Evolutionary conservation across 2,329 filamentous ascomycete genomes (phyloP).

Genomic region (Verticillium nonalfalfae): DNA sequence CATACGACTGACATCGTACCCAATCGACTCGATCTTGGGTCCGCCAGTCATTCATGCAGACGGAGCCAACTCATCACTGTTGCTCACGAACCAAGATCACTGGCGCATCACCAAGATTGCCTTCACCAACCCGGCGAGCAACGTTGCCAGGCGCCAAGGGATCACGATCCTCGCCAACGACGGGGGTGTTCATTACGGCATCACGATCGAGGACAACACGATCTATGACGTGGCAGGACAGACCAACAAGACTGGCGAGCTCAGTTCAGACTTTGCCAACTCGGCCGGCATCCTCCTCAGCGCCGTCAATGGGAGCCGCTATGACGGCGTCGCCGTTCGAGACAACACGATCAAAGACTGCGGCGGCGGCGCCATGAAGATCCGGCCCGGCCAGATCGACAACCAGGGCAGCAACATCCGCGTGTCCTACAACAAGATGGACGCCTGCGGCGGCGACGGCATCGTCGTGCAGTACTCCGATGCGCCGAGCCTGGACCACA

Average conservation of each 20-base stretch:
- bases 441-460: constrained; percentile 16
- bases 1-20: constrained; percentile 14
- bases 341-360: constrained; percentile 15
- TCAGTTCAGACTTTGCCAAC: constrained; percentile 9
- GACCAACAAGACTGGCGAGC: constrained; percentile 13
- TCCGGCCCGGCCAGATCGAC: constrained; percentile 13
- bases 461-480: constrained; percentile 15
- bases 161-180: constrained; percentile 14
- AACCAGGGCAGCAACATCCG: constrained; percentile 11
- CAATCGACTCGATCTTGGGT: neutral
- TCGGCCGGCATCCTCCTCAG: constrained; percentile 13
- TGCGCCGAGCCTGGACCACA: constrained; percentile 14
- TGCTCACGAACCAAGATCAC: constrained; percentile 15
- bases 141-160: constrained; percentile 11
- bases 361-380: constrained; percentile 18
- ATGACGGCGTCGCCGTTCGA: constrained; percentile 14
- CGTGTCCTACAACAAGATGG: constrained; percentile 13
- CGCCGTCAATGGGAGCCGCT: constrained; percentile 9
- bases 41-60: constrained; percentile 15
- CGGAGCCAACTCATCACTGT: constrained; percentile 12
- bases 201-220: constrained; percentile 14
- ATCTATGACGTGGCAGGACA: constrained; percentile 16
- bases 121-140: constrained; percentile 12
- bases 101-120: constrained; percentile 15
- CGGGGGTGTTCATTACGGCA: constrained; percentile 14